Percentiles rank a stretch among this genome's conserved stretches.
Evolutionary conservation across 352 stramenopile species (phyloP).

Genomic region (Saprolegnia diclina): DNA sequence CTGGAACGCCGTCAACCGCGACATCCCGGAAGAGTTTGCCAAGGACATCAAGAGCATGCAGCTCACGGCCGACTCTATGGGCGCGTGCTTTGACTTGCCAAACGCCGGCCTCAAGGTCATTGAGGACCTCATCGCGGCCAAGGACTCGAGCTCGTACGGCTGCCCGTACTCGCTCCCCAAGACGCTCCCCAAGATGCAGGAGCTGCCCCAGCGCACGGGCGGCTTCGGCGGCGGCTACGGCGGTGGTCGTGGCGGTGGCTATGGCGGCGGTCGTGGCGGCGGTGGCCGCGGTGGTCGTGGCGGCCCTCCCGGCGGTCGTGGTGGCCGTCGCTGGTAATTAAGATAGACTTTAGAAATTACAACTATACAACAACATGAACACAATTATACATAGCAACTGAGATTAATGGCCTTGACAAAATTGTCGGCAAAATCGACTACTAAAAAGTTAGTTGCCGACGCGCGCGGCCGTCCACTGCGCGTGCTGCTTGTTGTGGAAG

Average conservation of each 20-base stretch:
- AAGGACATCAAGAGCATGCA: slow-evolving; percentile 87
- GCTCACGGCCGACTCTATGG: slow-evolving; percentile 81
- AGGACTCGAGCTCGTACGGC: slow-evolving; percentile 32
- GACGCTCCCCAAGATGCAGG: slow-evolving; percentile 69
- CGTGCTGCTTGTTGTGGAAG: not conserved
- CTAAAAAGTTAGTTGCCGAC: not conserved
- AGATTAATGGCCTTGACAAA: not conserved
- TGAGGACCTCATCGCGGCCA: slow-evolving; percentile 69
- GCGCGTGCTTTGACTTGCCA: slow-evolving; percentile 88
- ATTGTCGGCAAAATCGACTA: slow-evolving; percentile 2
- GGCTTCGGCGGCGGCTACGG: slow-evolving; percentile 33
- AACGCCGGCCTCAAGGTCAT: slow-evolving; percentile 53
- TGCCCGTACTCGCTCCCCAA: slow-evolving; percentile 78
- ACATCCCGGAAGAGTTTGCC: slow-evolving; percentile 67
- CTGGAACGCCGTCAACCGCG: slow-evolving; percentile 87
- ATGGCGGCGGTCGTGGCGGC: slow-evolving; percentile 34
- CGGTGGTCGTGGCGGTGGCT: slow-evolving; percentile 36
- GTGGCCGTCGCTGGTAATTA: slow-evolving; percentile 24
- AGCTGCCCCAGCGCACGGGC: slow-evolving; percentile 34
- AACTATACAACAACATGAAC: slow-evolving; percentile 2
- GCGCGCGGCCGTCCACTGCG: not conserved
- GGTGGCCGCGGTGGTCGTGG: slow-evolving; percentile 33
- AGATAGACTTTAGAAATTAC: slow-evolving; percentile 18
- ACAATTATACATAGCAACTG: not conserved
- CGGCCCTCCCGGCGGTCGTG: slow-evolving; percentile 28